Evolutionary conservation across 306 rosid species (phyloP).

Genomic region (Lathyrus sativus): DNA sequence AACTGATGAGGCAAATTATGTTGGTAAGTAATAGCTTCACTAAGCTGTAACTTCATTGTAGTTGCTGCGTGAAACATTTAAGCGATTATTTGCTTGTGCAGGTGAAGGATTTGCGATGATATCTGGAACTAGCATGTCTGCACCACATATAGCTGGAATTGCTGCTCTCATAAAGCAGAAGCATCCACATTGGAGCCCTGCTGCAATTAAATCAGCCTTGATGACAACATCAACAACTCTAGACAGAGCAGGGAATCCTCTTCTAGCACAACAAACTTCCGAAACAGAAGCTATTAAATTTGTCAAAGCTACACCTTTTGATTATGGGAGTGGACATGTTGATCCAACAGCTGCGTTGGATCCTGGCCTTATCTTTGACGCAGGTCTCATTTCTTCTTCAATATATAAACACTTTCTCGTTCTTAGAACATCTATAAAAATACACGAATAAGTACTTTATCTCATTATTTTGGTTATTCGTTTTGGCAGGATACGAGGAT

Average conservation of each 20-base stretch:
- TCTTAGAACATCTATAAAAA: background rate
- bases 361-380: constrained; percentile 96
- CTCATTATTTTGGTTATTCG: constrained; percentile 22
- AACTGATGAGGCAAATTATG: constrained; percentile 90
- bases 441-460: too few species aligned
- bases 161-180: constrained; percentile 97
- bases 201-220: constrained; percentile 96
- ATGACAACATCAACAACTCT: constrained; percentile 90
- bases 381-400: constrained; percentile 56
- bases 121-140: constrained; percentile 99
- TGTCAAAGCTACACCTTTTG: constrained; percentile 84
- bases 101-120: constrained; percentile 99
- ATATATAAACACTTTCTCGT: background rate
- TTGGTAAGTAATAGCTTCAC: constrained; percentile 51
- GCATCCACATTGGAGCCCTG: constrained; percentile 99
- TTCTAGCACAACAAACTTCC: constrained; percentile 88
- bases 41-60: constrained; percentile 20
- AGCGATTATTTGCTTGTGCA: constrained; percentile 39
- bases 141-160: constrained; percentile 99
- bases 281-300: constrained; percentile 80
- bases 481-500: constrained; percentile 74
- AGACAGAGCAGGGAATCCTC: constrained; percentile 91
- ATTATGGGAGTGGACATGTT: constrained; percentile 97
- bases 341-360: constrained; percentile 95
- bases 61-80: constrained; percentile 5